Evolutionary conservation across 768 basidiomycete genomes (phyloP), one percentile per base, ranked within the genome.

Genomic region (Boletus rubropictus): DNA sequence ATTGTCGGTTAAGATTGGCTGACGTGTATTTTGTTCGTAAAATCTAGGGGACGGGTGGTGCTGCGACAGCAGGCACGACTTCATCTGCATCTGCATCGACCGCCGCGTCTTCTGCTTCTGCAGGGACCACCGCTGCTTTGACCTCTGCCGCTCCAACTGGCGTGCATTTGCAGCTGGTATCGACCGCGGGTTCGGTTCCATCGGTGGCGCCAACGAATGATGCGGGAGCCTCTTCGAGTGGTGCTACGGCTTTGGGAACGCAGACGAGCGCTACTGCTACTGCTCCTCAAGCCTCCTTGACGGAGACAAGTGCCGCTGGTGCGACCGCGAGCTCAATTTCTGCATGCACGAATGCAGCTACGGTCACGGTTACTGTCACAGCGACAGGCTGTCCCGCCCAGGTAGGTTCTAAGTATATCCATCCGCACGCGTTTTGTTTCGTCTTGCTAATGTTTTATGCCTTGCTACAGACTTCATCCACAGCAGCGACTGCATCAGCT

Each of bases 301-400:
- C 18, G 7, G 17, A 14, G 15, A 44, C 42, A 5, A 33, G 20
- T 20, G 42, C 21, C 7, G 17, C 17, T 17, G 43, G 31, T 2
- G 37, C 33, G 3, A 33, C 54, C 8, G 18, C 42, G 28, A 40
- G 51, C 28, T 35, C 42, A 0, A 38, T 3, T 33, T 32, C 57
- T 22, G 18, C 36, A 10, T 55, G 52, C 29, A 24, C 44, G 5
- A 11, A 31, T 32, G 18, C 25, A 7, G 7, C 25, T 11, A 44
- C 45, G 0, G 44, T 41, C n/a, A 54, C 60, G 0, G 58, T 63
- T 6, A 61, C 60, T 0, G 46, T 48, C n/a, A 61, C 56, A 7
- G 42, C 49, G 9, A 44, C 43, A 4, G 38, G 17, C 6, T 56
- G 49, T 29, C 48, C 61, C 5, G 33, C 51, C 25, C 52, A 45